Conservation (phyloP, 2,329 filamentous ascomycete species). For the Fusarium odoratissimum region DNA sequence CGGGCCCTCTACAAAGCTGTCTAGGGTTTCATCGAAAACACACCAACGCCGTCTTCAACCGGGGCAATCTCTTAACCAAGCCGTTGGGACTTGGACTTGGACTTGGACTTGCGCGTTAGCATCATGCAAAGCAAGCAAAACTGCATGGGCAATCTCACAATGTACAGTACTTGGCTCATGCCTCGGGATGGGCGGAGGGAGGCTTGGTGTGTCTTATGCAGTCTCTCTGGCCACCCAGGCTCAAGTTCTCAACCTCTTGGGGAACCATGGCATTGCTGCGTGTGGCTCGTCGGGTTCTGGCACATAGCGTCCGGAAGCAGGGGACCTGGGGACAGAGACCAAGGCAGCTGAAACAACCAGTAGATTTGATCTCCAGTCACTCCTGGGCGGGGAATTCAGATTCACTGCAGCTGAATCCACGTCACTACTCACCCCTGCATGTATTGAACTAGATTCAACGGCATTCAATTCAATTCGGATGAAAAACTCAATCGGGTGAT, state of each 20-base stretch:
- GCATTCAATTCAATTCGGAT: constrained; percentile 12
- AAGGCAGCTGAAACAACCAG: constrained; percentile 43
- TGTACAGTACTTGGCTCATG: constrained; percentile 28
- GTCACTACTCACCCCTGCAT: constrained; percentile 26
- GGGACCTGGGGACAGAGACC: constrained; percentile 20
- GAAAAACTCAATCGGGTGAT: constrained; percentile 4
- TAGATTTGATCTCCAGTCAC: constrained; percentile 27
- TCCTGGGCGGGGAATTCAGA: constrained; percentile 18
- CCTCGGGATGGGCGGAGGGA: constrained; percentile 27
- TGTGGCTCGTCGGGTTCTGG: constrained; percentile 36
- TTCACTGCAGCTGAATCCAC: constrained; percentile 40
- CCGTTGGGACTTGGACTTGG: constrained; percentile 27
- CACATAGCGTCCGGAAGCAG: constrained; percentile 37
- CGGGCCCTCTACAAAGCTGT: background rate
- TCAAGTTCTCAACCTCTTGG: background rate
- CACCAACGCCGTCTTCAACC: constrained; percentile 22
- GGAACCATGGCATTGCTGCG: constrained; percentile 35
- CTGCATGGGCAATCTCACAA: constrained; percentile 14
- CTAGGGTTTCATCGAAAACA: constrained; percentile 32
- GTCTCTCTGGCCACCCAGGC: background rate
- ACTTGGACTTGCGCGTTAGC: background rate
- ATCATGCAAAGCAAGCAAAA: constrained; percentile 18
- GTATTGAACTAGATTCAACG: constrained; percentile 3
- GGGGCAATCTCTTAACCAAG: constrained; percentile 24
- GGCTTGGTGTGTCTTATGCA: constrained; percentile 32